Base-by-base conservation (phyloP, 1,139 yeast species). In the Pichia sp. region DNA sequence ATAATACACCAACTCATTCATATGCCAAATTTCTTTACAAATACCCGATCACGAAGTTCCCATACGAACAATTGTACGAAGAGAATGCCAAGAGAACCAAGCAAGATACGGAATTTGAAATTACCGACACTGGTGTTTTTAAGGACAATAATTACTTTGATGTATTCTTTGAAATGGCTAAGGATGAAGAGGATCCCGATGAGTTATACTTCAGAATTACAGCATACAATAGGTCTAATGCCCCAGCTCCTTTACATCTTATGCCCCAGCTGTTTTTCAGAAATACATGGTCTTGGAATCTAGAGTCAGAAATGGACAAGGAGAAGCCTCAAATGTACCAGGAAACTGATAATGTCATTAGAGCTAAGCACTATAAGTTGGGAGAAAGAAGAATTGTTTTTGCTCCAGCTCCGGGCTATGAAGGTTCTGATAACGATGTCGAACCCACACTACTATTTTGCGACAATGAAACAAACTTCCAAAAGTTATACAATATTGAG, bases 241-340 rank as follows among this genome's bases (percentile, higher is more conserved):
- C 82, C 40, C 72, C 93, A 3, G 96, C 96, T 19, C 95, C 96
- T 2, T 64, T 88, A 44, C 95, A 87, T 59, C 71, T 88, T 35
- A 60, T 84, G 41, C 97, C 97, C 7, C 96, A 88, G 52, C 63
- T 84, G 32, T 77, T 82, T 48, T 85, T 81, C 60, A 74, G 97
- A 63, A 88, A 88, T 59, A 85, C 94, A 21, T 88, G 97, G 97
- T 67, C 82, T 14, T 88, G 96, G 96, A 87, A 88, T 27, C 59
- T 68, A 21, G 72, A 72, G 43, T 62, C 66, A 30, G 52, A 57
- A 13, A 50, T 57, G 30, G 60, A 59, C 10, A 74, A 72, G 50
- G 94, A 94, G 11, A 53, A 59, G 14, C 60, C 63, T 6, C 59
- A 64, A 46, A 62, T 60, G 42, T 53, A 53, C 29, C 50, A 64